Percentiles rank a stretch among this genome's conserved stretches.
phyloP scores from a whole-genome alignment of 2,329 filamentous ascomycete genomes.

The Aspergillus ruber region DNA sequence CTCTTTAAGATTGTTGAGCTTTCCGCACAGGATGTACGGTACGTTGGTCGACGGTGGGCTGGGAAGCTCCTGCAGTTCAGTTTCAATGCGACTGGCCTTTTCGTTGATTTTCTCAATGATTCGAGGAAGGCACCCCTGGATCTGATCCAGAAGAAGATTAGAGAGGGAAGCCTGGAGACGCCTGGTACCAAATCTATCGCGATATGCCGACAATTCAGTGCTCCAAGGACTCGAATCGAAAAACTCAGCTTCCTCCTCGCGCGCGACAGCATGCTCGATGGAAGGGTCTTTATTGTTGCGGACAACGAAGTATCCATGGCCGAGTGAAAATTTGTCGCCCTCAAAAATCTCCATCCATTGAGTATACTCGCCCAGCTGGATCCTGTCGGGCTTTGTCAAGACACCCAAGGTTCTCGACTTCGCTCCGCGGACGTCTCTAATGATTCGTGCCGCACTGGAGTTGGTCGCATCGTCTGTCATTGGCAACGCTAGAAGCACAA shows the following conservation, averaged over 20 bases:
- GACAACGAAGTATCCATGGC: constrained; percentile 73
- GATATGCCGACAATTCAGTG: constrained; percentile 31
- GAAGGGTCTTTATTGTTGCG: constrained; percentile 47
- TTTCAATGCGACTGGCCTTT: constrained; percentile 48
- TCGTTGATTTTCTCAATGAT: constrained; percentile 37
- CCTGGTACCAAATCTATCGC: constrained; percentile 46
- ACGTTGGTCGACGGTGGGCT: constrained; percentile 61
- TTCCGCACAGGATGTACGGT: constrained; percentile 56
- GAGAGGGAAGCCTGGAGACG: constrained; percentile 47
- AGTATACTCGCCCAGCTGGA: constrained; percentile 48
- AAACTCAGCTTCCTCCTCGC: constrained; percentile 45
- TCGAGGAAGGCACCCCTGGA: constrained; percentile 30
- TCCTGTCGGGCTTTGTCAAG: constrained; percentile 75
- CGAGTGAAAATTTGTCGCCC: constrained; percentile 56
- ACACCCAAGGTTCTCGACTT: constrained; percentile 62
- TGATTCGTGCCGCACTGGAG: constrained; percentile 62
- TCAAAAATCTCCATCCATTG: constrained; percentile 61
- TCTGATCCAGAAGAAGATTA: constrained; percentile 42
- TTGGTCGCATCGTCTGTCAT: constrained; percentile 75
- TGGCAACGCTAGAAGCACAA: constrained; percentile 69
- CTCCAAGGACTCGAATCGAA: constrained; percentile 47
- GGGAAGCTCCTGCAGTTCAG: constrained; percentile 54
- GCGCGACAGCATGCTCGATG: constrained; percentile 43
- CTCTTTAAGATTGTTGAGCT: constrained; percentile 53
- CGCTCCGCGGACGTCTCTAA: constrained; percentile 50